A percentile compares a stretch with the other conserved stretches of the same genome.
Evolutionary conservation across 495 filamentous ascomycete species (phyloP).

Genomic region (Gamarada debralockiae): DNA sequence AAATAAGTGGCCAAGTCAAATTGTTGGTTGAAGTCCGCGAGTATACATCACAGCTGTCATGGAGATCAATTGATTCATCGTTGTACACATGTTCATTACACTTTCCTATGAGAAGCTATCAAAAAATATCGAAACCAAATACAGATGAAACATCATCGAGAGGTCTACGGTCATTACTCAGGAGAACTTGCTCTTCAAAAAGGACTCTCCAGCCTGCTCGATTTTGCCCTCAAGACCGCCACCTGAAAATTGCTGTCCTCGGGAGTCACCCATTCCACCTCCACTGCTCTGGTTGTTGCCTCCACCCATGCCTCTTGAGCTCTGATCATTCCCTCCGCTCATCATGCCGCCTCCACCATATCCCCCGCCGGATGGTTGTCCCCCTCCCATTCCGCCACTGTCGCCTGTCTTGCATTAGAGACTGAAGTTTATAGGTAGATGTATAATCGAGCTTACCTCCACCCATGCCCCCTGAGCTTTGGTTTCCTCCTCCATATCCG

Average conservation of each 20-base stretch:
- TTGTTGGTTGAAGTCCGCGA: too few species aligned
- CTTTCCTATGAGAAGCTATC: too few species aligned
- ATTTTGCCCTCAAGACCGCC: conserved; percentile 1
- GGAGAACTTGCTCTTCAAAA: not conserved
- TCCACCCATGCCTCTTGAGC: not conserved
- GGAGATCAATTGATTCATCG: too few species aligned
- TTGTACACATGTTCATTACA: too few species aligned
- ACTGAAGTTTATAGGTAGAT: too few species aligned
- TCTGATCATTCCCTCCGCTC: not conserved
- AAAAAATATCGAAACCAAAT: too few species aligned
- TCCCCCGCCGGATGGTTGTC: not conserved
- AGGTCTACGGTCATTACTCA: not conserved
- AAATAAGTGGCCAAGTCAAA: too few species aligned
- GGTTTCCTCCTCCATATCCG: conserved; percentile 1
- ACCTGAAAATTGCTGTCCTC: conserved; percentile 7
- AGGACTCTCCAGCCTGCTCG: not conserved
- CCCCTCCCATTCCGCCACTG: not conserved
- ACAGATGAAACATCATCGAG: not conserved
- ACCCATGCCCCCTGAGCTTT: not conserved
- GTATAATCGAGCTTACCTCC: too few species aligned
- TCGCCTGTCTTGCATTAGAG: too few species aligned
- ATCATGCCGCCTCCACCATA: not conserved
- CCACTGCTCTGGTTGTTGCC: not conserved
- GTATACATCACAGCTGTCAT: too few species aligned
- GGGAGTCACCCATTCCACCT: not conserved